Evolutionary conservation across 352 stramenopile genomes (phyloP), one percentile per base, ranked within the genome.

Genomic region (Pythium sukuiense): DNA sequence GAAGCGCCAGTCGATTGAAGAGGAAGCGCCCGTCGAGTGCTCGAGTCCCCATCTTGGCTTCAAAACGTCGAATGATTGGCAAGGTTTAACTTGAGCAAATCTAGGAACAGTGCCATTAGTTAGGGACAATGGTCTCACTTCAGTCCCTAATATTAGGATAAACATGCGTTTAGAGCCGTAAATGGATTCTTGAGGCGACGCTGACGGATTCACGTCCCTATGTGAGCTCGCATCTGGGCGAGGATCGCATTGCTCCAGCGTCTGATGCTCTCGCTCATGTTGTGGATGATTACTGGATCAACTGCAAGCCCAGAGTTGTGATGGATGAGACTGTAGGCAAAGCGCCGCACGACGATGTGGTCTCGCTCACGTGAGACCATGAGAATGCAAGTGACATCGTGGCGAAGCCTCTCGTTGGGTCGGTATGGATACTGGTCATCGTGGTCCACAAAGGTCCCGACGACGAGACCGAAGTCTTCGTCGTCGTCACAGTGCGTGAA

Each of bases 201-300:
- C n/a, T n/a, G n/a, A n/a, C n/a, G n/a, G n/a, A 5, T 24, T 29
- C 20, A 50, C n/a, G 13, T n/a, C 2, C n/a, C 18, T 18, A 50
- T 30, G 9, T n/a, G 43, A 30, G 43, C 43, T 2, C 43, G n/a
- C 43, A 29, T 50, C 20, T 50, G 43, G 6, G 43, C 43, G 33
- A 80, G 32, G 58, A 83, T 79, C 24, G 76, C 73, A 20, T 81
- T 74, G 3, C 72, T 62, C 73, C 73, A 83, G 11, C 71, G 71
- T 2, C 58, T 64, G 18, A 79, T 67, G 41, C 57, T 63, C 65
- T 85, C 77, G n/a, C 69, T 72, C 2, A 80, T 27, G 26, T 80
- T 70, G 11, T 78, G 73, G 26, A 74, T 53, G 2, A 50, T 62
- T 12, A 57, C 55, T 8, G 45, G 50, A 9, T 73, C 32, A 2